Evolutionary conservation across 106 monocot species (phyloP), one percentile per base, ranked within the genome.

Genomic region (Chionographis japonica): DNA sequence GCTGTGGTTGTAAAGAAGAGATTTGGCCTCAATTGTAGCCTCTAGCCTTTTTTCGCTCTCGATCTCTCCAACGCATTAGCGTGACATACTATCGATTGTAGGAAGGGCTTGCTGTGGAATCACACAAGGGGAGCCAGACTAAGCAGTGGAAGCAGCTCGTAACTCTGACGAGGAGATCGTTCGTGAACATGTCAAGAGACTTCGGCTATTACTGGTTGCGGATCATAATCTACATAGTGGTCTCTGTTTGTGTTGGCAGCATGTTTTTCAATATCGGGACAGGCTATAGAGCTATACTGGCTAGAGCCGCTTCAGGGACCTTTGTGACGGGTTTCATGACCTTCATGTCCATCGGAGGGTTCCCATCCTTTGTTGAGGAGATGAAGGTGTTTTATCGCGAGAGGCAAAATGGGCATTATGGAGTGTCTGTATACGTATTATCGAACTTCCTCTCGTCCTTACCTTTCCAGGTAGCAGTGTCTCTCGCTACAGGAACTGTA

Each of bases 261-360:
- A 50, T 85, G 17, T 85, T 58, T 65, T 73, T 37, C 52, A 43
- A 80, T 46, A 35, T 85, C 7, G 85, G 85, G 36, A 70, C 66
- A 9, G 50, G 65, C 18, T 74, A 76, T 62, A 64, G 63, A 1
- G 67, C 80, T 9, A 80, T 85, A 15, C 46, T 69, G 65, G 77
- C 89, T 2, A 67, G 95, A n/a, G 77, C 91, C 0, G 77, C 95
- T 2, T 86, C 88, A 42, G 91, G 81, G 0, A 81, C 82, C 8
- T 95, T 95, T 54, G 68, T 95, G 0, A 80, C 88, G 9, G 95
- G 91, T 37, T 95, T 95, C 82, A 78, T 95, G 95, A 88, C 95
- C 50, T 89, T 95, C 79, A 95, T 95, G 91, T 95, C 95, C 61
- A 89, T 95, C n/a, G 95, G 95, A 14, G 88, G 84, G 0, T 92